A percentile compares a stretch with the other conserved stretches of the same genome.
phyloP scores from a whole-genome alignment of 1,284 basidiomycete species.

The Termitomyces sp. region DNA sequence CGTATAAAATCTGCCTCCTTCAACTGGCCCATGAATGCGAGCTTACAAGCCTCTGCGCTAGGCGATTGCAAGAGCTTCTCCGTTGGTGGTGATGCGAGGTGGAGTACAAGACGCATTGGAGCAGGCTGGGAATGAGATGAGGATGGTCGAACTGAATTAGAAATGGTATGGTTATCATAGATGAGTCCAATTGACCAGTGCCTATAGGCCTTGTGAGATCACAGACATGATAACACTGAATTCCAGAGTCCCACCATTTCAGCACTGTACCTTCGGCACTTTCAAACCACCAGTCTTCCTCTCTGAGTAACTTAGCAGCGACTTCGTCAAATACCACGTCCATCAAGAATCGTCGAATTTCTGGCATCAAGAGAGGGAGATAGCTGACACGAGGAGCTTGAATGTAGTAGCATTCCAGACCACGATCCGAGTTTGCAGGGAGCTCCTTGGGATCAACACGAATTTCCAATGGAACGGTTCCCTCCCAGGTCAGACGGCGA shows the following conservation, averaged over 20 bases:
- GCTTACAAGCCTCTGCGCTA: slow-evolving; percentile 78
- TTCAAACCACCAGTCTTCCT: slow-evolving; percentile 95
- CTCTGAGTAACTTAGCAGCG: slow-evolving; percentile 64
- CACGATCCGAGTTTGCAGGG: slow-evolving; percentile 81
- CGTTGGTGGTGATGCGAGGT: slow-evolving; percentile 79
- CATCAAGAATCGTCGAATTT: slow-evolving; percentile 80
- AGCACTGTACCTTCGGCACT: slow-evolving; percentile 67
- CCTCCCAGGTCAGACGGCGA: slow-evolving; percentile 78
- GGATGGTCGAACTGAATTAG: slow-evolving; percentile 47
- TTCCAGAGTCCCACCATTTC: slow-evolving; percentile 66
- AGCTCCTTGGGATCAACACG: slow-evolving; percentile 81
- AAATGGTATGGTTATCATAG: slow-evolving; percentile 77
- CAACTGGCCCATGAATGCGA: slow-evolving; percentile 88
- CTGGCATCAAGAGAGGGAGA: slow-evolving; percentile 83
- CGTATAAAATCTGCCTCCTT: slow-evolving; percentile 95
- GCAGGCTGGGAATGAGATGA: slow-evolving; percentile 38
- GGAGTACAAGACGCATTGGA: slow-evolving; percentile 76
- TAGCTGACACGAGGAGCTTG: slow-evolving; percentile 88
- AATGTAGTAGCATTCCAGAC: slow-evolving; percentile 80
- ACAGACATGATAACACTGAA: neutral
- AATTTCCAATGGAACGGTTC: slow-evolving; percentile 80
- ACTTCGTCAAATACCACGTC: slow-evolving; percentile 86
- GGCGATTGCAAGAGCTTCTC: slow-evolving; percentile 82
- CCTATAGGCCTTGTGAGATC: slow-evolving; percentile 40
- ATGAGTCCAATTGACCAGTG: slow-evolving; percentile 94